Evolutionary conservation across 345 rosid species (phyloP), one percentile per base, ranked within the genome.

Genomic region (Citrus trifoliata): DNA sequence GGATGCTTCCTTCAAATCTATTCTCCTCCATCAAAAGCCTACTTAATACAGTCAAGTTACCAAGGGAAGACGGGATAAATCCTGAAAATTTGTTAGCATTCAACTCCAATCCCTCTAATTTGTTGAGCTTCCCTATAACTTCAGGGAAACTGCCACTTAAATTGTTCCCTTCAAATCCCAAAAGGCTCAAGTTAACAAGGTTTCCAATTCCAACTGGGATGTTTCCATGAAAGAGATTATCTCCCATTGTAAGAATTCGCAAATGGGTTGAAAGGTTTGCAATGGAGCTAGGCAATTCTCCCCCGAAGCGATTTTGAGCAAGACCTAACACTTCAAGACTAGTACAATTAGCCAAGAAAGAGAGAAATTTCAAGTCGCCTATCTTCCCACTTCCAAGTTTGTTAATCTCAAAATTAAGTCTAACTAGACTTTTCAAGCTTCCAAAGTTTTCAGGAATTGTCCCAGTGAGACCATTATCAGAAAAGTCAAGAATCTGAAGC

Each of bases 191-290:
- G 30, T 70, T 70, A 32, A 65, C 68, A 12, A 80, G 80, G 51
- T 80, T 85, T 10, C 58, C 79, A 16, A 77, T 78, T 38, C 80
- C 77, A 25, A 18, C 10, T 0, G 82, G 85, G 19, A 85, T 70
- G 24, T 13, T 65, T 48, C 83, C 87, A 1, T 19, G 9, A 21
- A 83, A 37, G 33, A 37, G 61, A 74, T 80, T 83, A 10, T 9
- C 24, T 46, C 53, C 70, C 62, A 73, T 2, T 28, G 25, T 2
- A 2, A 77, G 70, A 28, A 4, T 3, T 19, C 12, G 55, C 70
- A 35, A 38, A 0, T 35, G 19, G 9, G 56, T 77, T 10, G 80
- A 77, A 32, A 77, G 40, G 40, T 77, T 77, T 33, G 67, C 74
- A 19, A 77, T 38, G 61, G 80, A 77, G 18, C 7, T 61, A 9